phyloP scores from a whole-genome alignment of 2,329 filamentous ascomycete genomes.

The Aspergillus versicolor region DNA sequence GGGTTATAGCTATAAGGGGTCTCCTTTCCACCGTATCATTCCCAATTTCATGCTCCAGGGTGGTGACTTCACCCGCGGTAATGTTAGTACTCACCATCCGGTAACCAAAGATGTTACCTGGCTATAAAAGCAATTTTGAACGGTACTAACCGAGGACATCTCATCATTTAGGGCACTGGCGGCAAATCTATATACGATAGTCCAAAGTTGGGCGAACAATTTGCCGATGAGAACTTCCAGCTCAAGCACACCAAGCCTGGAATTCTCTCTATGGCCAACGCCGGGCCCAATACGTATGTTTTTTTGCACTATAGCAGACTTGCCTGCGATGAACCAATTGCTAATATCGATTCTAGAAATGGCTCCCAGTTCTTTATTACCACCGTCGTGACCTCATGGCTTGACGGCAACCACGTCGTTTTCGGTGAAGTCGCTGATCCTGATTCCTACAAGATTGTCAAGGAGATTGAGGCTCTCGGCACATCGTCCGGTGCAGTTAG shows the following conservation, averaged over 20 bases:
- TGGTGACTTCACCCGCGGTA: constrained; percentile 90
- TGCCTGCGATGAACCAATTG: not conserved
- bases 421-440: constrained; percentile 63
- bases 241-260: constrained; percentile 71
- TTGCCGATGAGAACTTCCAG: constrained; percentile 88
- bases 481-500: constrained; percentile 52
- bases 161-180: constrained; percentile 68
- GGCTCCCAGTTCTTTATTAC: constrained; percentile 74
- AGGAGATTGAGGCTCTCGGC: constrained; percentile 60
- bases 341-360: constrained; percentile 46
- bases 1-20: constrained; percentile 67
- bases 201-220: constrained; percentile 65
- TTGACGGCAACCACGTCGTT: constrained; percentile 69
- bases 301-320: not conserved
- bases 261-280: constrained; percentile 93
- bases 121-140: not conserved
- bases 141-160: constrained; percentile 13
- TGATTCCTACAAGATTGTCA: constrained; percentile 55
- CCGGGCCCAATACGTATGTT: constrained; percentile 82
- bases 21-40: constrained; percentile 90
- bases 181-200: constrained; percentile 83
- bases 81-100: constrained; percentile 60
- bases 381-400: constrained; percentile 65
- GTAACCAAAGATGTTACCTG: not conserved
- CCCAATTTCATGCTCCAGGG: constrained; percentile 94